Base-by-base conservation (phyloP, 208 protist species). In the Crithidia sp. region DNA sequence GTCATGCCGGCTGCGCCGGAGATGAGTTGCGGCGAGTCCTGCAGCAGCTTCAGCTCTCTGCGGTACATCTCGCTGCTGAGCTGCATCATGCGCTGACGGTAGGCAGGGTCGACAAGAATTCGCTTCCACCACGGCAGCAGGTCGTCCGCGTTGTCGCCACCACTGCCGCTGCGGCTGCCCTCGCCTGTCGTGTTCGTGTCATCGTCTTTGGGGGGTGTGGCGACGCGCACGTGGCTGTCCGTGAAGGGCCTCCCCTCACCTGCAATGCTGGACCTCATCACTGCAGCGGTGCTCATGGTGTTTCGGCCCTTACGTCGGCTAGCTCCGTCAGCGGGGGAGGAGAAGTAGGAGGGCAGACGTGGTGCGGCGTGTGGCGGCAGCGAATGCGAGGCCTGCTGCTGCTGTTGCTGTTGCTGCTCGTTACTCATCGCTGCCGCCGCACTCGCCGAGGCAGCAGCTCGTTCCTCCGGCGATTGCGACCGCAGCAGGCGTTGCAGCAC, bases 41-140 rank as follows among this genome's bases (percentile, higher is more conserved):
- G 65, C 41, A 94, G 64, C 37, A 88, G 7, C n/a, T 62, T 58
- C 56, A 89, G 72, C 74, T 94, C 89, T 10, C 59, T 65, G n/a
- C 84, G 77, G 53, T 95, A 92, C 5, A 58, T 67, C 43, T 70
- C 71, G 2, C 85, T 89, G 40, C 85, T 81, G 17, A 91, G 74
- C 37, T 76, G 62, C 56, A 61, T 83, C 9, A 96, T 66, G 10
- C 81, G 76, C 39, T 59, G 54, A 2, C 91, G 84, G 68, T 93
- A 96, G 17, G 39, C 70, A 2, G 50, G 36, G 50, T 90, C 76
- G 6, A 96, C 71, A 6, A 90, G 70, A 40, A 94, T 88, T 10
- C 74, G 79, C 76, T 90, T 89, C 91, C 91, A 96, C 91, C 91
- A 96, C 63, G 89, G 91, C 62, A 95, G 72, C 45, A 45, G 44